Evolutionary conservation across 306 rosid species (phyloP).

Genomic region (Quillaja saponaria): DNA sequence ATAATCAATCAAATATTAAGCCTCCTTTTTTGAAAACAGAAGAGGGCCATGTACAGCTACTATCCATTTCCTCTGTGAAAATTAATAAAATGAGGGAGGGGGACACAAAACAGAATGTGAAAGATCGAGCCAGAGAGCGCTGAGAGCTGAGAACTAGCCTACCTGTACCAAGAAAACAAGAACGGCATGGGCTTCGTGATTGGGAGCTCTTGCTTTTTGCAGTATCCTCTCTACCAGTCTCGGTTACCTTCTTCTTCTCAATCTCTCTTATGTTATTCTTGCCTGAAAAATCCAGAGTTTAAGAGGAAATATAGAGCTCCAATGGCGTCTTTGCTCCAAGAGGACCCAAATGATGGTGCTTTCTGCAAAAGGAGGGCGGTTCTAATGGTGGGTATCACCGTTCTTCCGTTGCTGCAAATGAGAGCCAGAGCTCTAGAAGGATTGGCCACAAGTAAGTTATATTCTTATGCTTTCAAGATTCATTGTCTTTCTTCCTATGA

Average conservation of each 20-base stretch:
- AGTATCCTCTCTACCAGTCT: constrained; percentile 44
- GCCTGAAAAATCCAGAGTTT: constrained; percentile 36
- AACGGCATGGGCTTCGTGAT: constrained; percentile 46
- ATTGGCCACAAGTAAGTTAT: constrained; percentile 40
- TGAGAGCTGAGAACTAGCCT: no score
- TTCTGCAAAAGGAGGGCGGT: constrained; percentile 52
- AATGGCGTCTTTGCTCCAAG: constrained; percentile 36
- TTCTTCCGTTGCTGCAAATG: constrained; percentile 66
- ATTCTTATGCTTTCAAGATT: neutral
- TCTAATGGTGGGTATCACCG: constrained; percentile 59
- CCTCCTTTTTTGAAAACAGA: no score
- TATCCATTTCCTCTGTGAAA: no score
- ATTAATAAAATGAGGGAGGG: neutral
- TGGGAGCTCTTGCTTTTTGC: constrained; percentile 48
- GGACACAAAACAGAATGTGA: neutral
- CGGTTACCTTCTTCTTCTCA: constrained; percentile 36
- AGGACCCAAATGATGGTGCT: constrained; percentile 27
- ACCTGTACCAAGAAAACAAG: constrained; percentile 4
- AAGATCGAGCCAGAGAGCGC: neutral
- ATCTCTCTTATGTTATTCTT: constrained; percentile 23
- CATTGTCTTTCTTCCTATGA: neutral
- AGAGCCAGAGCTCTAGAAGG: constrained; percentile 61
- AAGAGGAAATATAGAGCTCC: constrained; percentile 35
- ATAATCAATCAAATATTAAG: no score
- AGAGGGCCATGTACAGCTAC: no score